phyloP scores from a whole-genome alignment of 352 stramenopile species.

The Phytophthora europaea region DNA sequence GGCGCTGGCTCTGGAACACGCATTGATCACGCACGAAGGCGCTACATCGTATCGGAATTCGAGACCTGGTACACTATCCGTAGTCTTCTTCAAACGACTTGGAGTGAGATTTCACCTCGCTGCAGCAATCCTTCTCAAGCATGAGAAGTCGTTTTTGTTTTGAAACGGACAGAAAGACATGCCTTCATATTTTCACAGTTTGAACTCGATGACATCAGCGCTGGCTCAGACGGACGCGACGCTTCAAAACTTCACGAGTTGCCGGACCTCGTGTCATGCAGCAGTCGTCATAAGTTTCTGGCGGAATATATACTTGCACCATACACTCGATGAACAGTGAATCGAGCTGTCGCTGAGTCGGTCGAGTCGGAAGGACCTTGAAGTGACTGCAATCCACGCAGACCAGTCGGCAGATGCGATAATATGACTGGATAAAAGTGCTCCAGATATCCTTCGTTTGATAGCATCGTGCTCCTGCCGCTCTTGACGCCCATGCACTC shows the following conservation, averaged over 20 bases:
- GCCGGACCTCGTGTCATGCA: no score
- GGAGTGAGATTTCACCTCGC: neutral
- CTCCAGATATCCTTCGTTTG: neutral
- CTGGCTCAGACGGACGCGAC: no score
- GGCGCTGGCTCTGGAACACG: conserved; percentile 17
- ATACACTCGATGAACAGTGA: neutral
- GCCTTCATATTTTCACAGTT: no score
- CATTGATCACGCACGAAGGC: conserved; percentile 19
- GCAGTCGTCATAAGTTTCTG: no score
- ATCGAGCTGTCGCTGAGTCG: neutral
- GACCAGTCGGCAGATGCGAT: neutral
- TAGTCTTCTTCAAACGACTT: neutral
- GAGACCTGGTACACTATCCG: neutral
- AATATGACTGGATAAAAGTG: neutral
- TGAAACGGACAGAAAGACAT: no score
- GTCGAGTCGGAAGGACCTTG: neutral
- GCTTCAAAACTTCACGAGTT: no score
- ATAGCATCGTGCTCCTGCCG: neutral
- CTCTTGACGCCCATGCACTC: neutral
- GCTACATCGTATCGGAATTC: conserved; percentile 8
- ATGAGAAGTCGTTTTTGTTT: no score
- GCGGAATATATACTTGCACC: neutral
- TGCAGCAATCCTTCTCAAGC: neutral
- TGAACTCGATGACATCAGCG: no score
- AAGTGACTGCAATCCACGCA: neutral